Conservation (phyloP, 139 green algal species). For the Picochlorum sp. region DNA sequence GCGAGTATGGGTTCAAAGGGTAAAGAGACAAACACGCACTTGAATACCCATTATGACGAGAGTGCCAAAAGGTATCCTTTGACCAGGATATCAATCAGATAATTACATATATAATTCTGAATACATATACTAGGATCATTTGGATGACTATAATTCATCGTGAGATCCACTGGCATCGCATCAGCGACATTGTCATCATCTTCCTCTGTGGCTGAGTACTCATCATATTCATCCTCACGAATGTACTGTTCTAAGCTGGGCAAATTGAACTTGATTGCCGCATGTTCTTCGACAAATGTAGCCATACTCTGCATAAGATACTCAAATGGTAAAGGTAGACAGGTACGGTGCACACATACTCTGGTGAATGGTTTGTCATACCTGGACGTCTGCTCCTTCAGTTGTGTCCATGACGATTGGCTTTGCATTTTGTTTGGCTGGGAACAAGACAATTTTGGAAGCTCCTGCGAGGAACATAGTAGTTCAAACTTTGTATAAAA, state of each 20-base stretch:
- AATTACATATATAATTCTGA: too few relatives aligned
- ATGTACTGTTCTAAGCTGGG: background rate
- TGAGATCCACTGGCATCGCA: background rate
- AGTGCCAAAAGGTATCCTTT: too few relatives aligned
- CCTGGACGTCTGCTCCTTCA: background rate
- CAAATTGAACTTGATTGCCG: conserved; percentile 4
- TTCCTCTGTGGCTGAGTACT: background rate
- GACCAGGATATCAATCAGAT: too few relatives aligned
- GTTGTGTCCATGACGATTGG: conserved; percentile 2
- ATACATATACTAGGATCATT: too few relatives aligned
- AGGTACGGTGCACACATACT: background rate
- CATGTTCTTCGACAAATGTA: background rate
- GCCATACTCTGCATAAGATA: background rate
- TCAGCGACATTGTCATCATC: background rate
- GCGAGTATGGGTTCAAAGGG: too few relatives aligned
- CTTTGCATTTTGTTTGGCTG: conserved; percentile 17
- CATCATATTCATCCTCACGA: background rate
- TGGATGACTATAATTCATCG: background rate
- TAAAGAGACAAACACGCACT: background rate
- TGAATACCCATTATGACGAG: background rate
- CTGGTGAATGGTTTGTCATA: background rate
- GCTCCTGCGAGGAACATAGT: conserved; percentile 13
- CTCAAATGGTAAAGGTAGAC: background rate
- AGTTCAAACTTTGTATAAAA: background rate
- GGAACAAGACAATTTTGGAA: conserved; percentile 33